These are phyloP conservation scores for Talaromyces pinophilus DNA, from an alignment of 2,329 filamentous ascomycete species.

Conservation along the genomic window DNA sequence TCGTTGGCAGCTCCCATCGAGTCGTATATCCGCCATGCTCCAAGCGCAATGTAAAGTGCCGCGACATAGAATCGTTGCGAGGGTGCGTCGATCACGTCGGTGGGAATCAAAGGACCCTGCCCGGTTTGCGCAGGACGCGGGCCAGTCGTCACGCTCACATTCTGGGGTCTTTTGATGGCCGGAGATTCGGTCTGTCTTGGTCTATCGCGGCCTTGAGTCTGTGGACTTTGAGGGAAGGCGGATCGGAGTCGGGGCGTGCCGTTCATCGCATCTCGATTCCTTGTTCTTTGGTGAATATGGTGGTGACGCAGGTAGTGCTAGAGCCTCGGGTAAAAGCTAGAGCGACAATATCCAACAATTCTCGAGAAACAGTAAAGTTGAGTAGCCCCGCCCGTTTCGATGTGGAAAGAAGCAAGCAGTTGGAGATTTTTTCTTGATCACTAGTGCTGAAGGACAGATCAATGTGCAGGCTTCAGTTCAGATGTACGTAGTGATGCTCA, in stretches of 20 bases:
- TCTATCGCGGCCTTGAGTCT: conserved; percentile 41
- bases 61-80: conserved; percentile 86
- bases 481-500: not conserved
- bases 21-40: conserved; percentile 85
- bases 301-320: not conserved
- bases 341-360: not conserved
- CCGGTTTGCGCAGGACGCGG: conserved; percentile 29
- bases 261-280: conserved; percentile 70
- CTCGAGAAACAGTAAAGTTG: not conserved
- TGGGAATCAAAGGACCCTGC: conserved; percentile 70
- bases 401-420: conserved; percentile 2
- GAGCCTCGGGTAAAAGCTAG: not conserved
- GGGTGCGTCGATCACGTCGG: conserved; percentile 81
- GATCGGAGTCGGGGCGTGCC: conserved; percentile 78
- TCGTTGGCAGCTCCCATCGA: conserved; percentile 79
- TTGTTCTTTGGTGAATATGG: not conserved
- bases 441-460: not conserved
- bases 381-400: conserved; percentile 17
- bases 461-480: not conserved
- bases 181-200: conserved; percentile 28
- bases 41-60: conserved; percentile 72
- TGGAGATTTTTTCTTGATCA: not conserved
- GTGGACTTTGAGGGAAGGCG: conserved; percentile 76
- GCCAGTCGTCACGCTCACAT: conserved; percentile 28
- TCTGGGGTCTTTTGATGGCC: conserved; percentile 29